These are phyloP conservation scores for Solanum clarkiae DNA, from an alignment of 257 asterid species.

Conservation along the genomic window DNA sequence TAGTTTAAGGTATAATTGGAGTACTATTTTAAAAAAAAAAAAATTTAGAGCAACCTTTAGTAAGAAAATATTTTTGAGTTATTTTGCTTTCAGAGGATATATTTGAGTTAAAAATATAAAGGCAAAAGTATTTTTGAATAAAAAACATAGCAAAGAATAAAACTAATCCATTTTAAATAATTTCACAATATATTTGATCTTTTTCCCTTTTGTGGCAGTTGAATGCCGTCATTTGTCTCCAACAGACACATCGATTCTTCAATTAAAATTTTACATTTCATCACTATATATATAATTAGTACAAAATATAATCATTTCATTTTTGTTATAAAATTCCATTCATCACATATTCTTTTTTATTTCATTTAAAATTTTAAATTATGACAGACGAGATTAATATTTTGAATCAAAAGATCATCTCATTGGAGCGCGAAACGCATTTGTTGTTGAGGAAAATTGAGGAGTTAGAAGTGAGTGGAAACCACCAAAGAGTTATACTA, in stretches of 20 bases:
- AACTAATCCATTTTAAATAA: not conserved
- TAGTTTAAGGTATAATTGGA: no score
- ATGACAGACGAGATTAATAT: not conserved
- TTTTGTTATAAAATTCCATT: no score
- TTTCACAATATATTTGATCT: not conserved
- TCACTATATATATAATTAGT: not conserved
- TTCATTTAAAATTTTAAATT: not conserved
- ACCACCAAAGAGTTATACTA: constrained; percentile 10
- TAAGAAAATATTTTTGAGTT: not conserved
- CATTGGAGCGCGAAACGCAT: constrained; percentile 1
- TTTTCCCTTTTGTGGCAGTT: not conserved
- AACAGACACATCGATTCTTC: not conserved
- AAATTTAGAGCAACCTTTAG: not conserved
- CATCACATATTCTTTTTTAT: not conserved
- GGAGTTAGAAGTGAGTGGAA: constrained; percentile 11
- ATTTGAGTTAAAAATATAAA: no score
- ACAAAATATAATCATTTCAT: not conserved
- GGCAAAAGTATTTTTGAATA: not conserved
- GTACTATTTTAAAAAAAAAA: no score
- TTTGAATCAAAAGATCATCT: not conserved
- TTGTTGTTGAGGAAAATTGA: constrained; percentile 23
- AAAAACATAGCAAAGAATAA: not conserved
- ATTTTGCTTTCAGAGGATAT: no score
- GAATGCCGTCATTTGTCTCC: not conserved
- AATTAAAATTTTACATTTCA: not conserved